These are phyloP conservation scores for Sporothrix luriei DNA, from an alignment of 2,329 filamentous ascomycete genomes.

Conservation along the genomic window DNA sequence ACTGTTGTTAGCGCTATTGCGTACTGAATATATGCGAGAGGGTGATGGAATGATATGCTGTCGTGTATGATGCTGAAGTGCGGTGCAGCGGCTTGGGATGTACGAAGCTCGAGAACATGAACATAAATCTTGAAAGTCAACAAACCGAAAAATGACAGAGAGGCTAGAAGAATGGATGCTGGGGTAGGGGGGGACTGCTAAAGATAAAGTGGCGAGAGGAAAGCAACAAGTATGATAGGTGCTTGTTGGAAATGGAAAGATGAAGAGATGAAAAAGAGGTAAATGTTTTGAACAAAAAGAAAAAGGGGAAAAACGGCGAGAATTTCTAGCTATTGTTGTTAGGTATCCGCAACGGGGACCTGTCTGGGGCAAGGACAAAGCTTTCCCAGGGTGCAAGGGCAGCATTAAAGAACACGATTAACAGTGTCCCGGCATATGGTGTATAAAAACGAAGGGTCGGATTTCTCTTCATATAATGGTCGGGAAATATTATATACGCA, in stretches of 20 bases:
- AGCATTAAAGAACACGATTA: not conserved
- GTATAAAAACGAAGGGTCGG: conserved; percentile 34
- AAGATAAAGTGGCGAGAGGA: not conserved
- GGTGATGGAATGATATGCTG: not conserved
- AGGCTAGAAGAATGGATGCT: not conserved
- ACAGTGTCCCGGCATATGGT: conserved; percentile 34
- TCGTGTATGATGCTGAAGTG: not conserved
- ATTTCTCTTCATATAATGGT: conserved; percentile 39
- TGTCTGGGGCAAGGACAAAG: not conserved
- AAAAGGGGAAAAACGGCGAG: conserved; percentile 17
- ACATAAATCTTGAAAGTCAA: not conserved
- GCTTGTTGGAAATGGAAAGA: not conserved
- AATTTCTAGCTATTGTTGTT: not conserved
- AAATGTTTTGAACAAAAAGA: not conserved
- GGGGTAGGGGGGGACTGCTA: too few relatives aligned
- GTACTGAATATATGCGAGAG: conserved; percentile 12
- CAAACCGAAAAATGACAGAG: not conserved
- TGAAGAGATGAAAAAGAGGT: not conserved
- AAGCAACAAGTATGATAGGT: too few relatives aligned
- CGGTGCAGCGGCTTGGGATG: not conserved
- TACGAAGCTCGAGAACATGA: not conserved
- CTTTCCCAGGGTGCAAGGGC: conserved; percentile 7
- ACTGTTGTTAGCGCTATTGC: not conserved
- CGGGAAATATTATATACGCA: conserved; percentile 23
- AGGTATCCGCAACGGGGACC: not conserved